Percentiles rank a stretch among this genome's conserved stretches.
Evolutionary conservation across 192 early-diverging fungal genomes (phyloP).

Genomic region (Backusella psychrophila): DNA sequence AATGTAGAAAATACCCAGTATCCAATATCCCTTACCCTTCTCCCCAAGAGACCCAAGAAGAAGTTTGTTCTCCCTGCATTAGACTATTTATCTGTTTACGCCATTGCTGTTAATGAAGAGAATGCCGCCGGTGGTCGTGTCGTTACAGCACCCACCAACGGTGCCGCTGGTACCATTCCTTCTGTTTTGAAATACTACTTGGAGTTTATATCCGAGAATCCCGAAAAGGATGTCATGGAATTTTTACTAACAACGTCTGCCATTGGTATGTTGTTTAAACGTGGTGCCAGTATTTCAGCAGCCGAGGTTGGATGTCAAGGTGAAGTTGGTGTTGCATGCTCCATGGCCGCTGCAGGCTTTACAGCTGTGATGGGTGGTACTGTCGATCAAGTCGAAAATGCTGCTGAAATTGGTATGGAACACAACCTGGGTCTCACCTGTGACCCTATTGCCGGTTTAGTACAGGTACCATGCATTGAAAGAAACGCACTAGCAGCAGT

Average conservation of each 20-base stretch:
- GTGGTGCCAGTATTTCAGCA: slow-evolving; percentile 87
- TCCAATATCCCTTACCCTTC: slow-evolving; percentile 22
- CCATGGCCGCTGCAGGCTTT: slow-evolving; percentile 94
- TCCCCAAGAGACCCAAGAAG: slow-evolving; percentile 48
- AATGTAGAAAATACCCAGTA: slow-evolving; percentile 11
- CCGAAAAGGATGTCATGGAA: slow-evolving; percentile 84
- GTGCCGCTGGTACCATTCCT: slow-evolving; percentile 92
- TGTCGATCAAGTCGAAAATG: slow-evolving; percentile 88
- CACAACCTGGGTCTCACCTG: slow-evolving; percentile 83
- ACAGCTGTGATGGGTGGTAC: slow-evolving; percentile 96
- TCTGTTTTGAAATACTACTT: slow-evolving; percentile 94
- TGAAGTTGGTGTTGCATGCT: slow-evolving; percentile 96
- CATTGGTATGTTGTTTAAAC: slow-evolving; percentile 98
- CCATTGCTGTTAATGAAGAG: slow-evolving; percentile 95
- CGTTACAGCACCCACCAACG: slow-evolving; percentile 95
- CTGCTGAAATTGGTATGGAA: slow-evolving; percentile 97
- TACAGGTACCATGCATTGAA: slow-evolving; percentile 97
- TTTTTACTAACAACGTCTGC: slow-evolving; percentile 91
- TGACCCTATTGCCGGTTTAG: slow-evolving; percentile 89
- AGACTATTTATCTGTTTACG: slow-evolving; percentile 91
- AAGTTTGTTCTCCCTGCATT: slow-evolving; percentile 73
- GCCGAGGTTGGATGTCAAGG: slow-evolving; percentile 98
- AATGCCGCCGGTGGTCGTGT: slow-evolving; percentile 85
- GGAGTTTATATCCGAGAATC: slow-evolving; percentile 85
- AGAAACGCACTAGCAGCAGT: slow-evolving; percentile 93